Conservation (phyloP, 768 basidiomycete species). For the Auricularia sp. region DNA sequence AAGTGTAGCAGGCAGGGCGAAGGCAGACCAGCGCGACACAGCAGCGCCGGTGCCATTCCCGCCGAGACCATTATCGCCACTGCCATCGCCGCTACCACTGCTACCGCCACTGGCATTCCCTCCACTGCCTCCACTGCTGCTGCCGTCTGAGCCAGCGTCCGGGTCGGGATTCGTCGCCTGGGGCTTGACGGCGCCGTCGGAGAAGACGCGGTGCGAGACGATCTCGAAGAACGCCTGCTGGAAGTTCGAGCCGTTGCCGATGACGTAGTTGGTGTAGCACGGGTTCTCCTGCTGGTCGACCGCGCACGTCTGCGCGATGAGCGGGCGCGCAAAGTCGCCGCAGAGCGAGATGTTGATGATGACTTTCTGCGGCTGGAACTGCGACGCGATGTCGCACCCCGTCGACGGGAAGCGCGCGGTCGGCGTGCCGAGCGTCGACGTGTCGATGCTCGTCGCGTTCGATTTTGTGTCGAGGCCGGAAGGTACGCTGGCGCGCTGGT, state of each 20-base stretch:
- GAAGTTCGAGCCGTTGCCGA: constrained; percentile 44
- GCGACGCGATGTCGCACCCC: constrained; percentile 2
- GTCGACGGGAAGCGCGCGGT: constrained; percentile 59
- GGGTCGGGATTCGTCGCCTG: not conserved
- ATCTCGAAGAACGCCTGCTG: constrained; percentile 67
- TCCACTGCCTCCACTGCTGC: not conserved
- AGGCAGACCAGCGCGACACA: too few relatives aligned
- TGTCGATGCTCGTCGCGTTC: constrained; percentile 44
- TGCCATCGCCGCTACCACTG: not conserved
- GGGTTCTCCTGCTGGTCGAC: constrained; percentile 10
- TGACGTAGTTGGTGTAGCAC: constrained; percentile 63
- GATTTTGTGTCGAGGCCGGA: constrained; percentile 26
- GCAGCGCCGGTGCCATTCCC: not conserved
- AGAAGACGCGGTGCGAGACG: constrained; percentile 44
- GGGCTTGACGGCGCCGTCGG: not conserved
- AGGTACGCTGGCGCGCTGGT: constrained; percentile 2
- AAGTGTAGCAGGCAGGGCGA: too few relatives aligned
- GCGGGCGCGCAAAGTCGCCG: not conserved
- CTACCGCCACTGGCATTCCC: not conserved
- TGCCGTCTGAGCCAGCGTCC: not conserved
- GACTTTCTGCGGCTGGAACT: not conserved
- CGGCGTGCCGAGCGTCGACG: constrained; percentile 50
- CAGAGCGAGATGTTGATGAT: constrained; percentile 1
- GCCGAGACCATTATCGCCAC: not conserved
- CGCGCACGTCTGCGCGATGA: constrained; percentile 5